Base-by-base conservation (phyloP, 495 filamentous ascomycete species). In the Penicillium egyptiacum region DNA sequence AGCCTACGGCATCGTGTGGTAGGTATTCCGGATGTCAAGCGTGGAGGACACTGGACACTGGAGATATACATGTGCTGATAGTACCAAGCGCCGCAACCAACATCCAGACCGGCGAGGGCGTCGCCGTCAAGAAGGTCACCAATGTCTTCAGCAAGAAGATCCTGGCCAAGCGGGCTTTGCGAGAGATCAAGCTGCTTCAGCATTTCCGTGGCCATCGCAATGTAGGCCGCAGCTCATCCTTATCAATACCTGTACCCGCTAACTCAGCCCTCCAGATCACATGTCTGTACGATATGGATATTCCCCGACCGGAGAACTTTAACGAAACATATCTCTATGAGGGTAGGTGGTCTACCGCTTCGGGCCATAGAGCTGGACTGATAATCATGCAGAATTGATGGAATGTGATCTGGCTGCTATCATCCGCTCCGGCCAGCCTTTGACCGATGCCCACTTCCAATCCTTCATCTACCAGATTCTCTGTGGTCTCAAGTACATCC, bases 131-230 rank as follows among this genome's bases (percentile, higher is more conserved):
- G 80, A 98, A 98, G 73, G 90, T 98, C 67, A 98, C 94, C 75
- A 98, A 98, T 88, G 95, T 98, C 58, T 98, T 98, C 81, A 96
- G 92, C 84, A 98, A 98, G 80, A 98, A 98, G 86, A 98, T 98
- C 62, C 79, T 98, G 57, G 94, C 94, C 57, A 98, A 98, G 83
- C 89, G 94, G 62, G 94, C 95, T 52, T 75, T 98, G 78, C 85
- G 95, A 72, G 94, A 98, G 77, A 97, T 98, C 74, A 98, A 98
- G 82, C 84, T 98, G 57, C 82, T 98, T 56, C 95, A 97, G 78
- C 94, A 98, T 69, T 98, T 98, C 81, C 77, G 94, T 69, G 94
- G 94, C 64, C 86, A 89, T 65, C 86, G 86, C 60, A 89, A 89
- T 66, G 86, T 89, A 78, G 43, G 79, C 70, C 55, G 31, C 48